phyloP scores from a whole-genome alignment of 2,329 filamentous ascomycete species.

The Monilinia fructicola region DNA sequence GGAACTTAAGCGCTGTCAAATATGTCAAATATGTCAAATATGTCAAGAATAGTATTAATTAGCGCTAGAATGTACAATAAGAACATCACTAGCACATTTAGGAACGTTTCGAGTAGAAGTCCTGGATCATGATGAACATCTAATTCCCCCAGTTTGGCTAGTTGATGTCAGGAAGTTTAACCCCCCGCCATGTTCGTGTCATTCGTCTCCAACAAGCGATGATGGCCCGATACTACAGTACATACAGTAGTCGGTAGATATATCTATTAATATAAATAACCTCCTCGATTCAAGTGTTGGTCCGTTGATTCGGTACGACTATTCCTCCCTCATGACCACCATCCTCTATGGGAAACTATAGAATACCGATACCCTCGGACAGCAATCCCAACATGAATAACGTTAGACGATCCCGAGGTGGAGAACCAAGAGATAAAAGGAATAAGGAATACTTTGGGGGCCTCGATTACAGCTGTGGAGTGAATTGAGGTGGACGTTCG shows the following conservation, averaged over 20 bases:
- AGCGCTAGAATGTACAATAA: neutral
- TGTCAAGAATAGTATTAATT: neutral
- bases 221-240: neutral
- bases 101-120: neutral
- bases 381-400: neutral
- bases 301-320: neutral
- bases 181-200: neutral
- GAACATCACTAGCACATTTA: neutral
- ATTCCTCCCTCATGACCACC: neutral
- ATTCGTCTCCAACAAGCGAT: neutral
- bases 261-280: neutral
- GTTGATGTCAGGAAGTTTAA: too few relatives aligned
- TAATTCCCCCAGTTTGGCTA: neutral
- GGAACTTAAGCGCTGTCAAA: constrained; percentile 8
- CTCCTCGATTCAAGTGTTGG: neutral
- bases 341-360: too few relatives aligned
- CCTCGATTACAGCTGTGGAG: neutral
- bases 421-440: neutral
- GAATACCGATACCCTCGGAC: neutral
- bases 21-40: constrained; percentile 10
- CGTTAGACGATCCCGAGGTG: too few relatives aligned
- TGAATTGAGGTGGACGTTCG: neutral
- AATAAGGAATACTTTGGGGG: neutral
- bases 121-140: neutral
- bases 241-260: neutral